phyloP scores from a whole-genome alignment of 2,329 filamentous ascomycete species.

The Dissoconium aciculare region DNA sequence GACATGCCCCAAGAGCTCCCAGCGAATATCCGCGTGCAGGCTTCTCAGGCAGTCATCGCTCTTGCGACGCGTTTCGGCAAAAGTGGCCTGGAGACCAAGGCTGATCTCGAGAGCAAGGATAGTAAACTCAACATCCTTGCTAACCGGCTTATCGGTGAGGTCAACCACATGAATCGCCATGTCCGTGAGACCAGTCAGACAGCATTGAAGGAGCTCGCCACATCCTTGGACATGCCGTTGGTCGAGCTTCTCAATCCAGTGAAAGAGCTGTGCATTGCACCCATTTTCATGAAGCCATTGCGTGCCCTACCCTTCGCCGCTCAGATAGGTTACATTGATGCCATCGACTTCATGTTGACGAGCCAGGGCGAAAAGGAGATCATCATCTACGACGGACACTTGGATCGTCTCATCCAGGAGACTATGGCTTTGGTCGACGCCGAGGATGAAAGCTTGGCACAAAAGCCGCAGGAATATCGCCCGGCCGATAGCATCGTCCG shows the following conservation, averaged over 20 bases:
- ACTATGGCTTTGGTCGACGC: conserved; percentile 87
- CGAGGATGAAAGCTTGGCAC: conserved; percentile 77
- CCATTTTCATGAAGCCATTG: conserved; percentile 90
- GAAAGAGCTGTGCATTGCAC: conserved; percentile 74
- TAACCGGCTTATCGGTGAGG: conserved; percentile 69
- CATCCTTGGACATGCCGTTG: conserved; percentile 61
- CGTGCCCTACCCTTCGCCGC: conserved; percentile 83
- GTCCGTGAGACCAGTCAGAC: conserved; percentile 76
- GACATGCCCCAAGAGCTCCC: conserved; percentile 92
- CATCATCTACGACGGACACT: conserved; percentile 77
- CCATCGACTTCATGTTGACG: conserved; percentile 85
- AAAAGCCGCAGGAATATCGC: conserved; percentile 85
- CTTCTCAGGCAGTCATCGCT: conserved; percentile 62
- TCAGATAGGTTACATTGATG: conserved; percentile 97
- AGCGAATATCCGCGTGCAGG: conserved; percentile 69
- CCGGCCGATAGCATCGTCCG: conserved; percentile 92
- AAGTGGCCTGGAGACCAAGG: conserved; percentile 56
- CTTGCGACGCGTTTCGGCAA: conserved; percentile 65
- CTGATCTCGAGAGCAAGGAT: conserved; percentile 55
- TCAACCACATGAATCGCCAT: conserved; percentile 91
- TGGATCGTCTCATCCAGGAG: conserved; percentile 83
- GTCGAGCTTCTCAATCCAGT: conserved; percentile 81
- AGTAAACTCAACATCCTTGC: conserved; percentile 62
- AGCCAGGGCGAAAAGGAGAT: conserved; percentile 61
- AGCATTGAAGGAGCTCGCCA: conserved; percentile 66